phyloP scores from a whole-genome alignment of 352 stramenopile genomes.

The Phytophthora pisi region DNA sequence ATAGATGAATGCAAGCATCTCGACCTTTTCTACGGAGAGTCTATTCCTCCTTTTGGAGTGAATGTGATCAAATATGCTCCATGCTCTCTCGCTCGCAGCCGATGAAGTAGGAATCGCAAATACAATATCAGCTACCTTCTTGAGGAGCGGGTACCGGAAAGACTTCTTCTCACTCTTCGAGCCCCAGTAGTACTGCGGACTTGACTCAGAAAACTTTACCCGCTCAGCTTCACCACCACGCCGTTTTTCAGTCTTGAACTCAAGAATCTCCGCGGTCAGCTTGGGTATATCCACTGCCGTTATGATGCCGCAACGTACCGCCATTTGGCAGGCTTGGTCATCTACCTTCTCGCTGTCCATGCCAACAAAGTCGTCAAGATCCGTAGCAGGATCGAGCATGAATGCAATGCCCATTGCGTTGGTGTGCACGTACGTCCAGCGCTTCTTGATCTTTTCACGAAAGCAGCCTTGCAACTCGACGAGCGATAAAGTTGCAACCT shows the following conservation, averaged over 20 bases:
- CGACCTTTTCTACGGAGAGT: conserved; percentile 10
- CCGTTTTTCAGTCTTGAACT: conserved; percentile 4
- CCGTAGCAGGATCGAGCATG: not conserved
- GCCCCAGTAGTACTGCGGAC: not conserved
- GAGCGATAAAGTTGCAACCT: not conserved
- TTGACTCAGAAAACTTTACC: conserved; percentile 1
- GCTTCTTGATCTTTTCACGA: not conserved
- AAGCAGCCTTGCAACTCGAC: not conserved
- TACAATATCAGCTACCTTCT: conserved; percentile 2
- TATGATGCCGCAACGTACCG: not conserved
- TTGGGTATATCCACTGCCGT: not conserved
- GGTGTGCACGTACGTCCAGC: not conserved
- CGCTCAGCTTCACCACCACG: not conserved
- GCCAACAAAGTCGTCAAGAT: not conserved
- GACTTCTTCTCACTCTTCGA: too few species aligned
- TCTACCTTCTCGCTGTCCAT: not conserved
- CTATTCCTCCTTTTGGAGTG: conserved; percentile 4
- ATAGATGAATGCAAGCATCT: conserved; percentile 15
- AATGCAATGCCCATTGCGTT: not conserved
- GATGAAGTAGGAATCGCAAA: conserved; percentile 7
- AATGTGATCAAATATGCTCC: conserved; percentile 9
- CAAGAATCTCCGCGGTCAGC: conserved; percentile 5
- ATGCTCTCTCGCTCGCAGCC: conserved; percentile 8
- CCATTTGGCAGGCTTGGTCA: not conserved
- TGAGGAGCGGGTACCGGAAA: not conserved